These are phyloP conservation scores for Pythium grandisporangium DNA, from an alignment of 352 stramenopile species.

Conservation along the genomic window DNA sequence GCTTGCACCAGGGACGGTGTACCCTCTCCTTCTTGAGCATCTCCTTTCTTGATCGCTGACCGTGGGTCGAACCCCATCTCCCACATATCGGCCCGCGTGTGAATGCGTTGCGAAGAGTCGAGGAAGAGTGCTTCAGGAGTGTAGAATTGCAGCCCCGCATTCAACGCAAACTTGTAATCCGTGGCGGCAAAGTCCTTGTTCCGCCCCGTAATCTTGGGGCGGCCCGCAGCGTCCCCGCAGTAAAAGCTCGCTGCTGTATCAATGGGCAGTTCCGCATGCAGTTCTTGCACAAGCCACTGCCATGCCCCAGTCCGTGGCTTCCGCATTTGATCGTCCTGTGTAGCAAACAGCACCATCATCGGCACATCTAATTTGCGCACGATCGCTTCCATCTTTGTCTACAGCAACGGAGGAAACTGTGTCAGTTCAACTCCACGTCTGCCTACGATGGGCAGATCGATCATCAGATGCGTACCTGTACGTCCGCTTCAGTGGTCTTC, in stretches of 20 bases:
- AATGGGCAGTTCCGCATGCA: conserved; percentile 16
- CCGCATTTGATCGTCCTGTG: conserved; percentile 63
- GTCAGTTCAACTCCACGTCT: too few relatives aligned
- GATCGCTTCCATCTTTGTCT: conserved; percentile 66
- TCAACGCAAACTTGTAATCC: conserved; percentile 87
- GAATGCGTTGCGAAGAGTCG: conserved; percentile 50
- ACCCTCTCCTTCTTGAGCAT: too few relatives aligned
- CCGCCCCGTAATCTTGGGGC: conserved; percentile 53
- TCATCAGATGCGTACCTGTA: too few relatives aligned
- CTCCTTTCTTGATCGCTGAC: not conserved
- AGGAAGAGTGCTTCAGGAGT: conserved; percentile 83
- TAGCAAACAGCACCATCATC: conserved; percentile 61
- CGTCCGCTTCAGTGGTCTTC: conserved; percentile 39
- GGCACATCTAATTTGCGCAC: conserved; percentile 47
- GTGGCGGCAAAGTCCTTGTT: conserved; percentile 78
- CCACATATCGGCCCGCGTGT: conserved; percentile 59
- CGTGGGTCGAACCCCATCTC: conserved; percentile 71
- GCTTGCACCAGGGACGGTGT: too few relatives aligned
- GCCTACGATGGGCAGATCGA: too few relatives aligned
- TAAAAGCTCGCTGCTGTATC: conserved; percentile 65
- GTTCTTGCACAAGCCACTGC: conserved; percentile 32
- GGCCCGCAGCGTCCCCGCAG: conserved; percentile 72
- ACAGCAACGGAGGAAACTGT: too few relatives aligned
- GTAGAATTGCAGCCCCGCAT: conserved; percentile 67
- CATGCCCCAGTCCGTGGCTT: conserved; percentile 71